Evolutionary conservation across 2,329 filamentous ascomycete species (phyloP), one percentile per base, ranked within the genome.

Genomic region (Dactylella cylindrospora): DNA sequence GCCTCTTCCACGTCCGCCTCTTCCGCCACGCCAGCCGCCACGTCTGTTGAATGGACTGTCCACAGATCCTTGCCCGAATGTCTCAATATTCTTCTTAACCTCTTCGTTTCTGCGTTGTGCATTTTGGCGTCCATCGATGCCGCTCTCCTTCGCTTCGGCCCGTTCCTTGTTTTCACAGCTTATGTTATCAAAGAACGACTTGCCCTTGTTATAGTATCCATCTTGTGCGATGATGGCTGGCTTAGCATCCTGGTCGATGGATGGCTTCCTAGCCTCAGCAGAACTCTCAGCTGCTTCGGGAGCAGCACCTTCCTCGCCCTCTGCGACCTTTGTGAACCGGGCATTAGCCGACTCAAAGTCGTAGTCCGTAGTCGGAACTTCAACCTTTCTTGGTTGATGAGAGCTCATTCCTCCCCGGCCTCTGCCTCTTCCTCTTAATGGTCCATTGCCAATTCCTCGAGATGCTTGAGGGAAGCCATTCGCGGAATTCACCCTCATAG

Each of bases 141-240:
- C 80, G 3, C 79, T 80, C 33, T 77, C 71, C 25, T 73, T 78
- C 31, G 84, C 84, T 64, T 91, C 88, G 45, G 88, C 84, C 35
- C 93, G 83, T 67, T 98, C 93, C 73, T 87, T 94, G 65, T 88
- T 81, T 72, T 98, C 93, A 67, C 88, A 95, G 0, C 89, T 95
- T 66, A 98, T 96, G 73, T 98, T 96, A 75, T 98, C 93, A 71
- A 98, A 98, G 78, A 98, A 98, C 1, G 89, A 95, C 2, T 77
- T 83, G 3, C 84, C 80, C 74, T 90, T 95, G 77, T 96, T 91
- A 76, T 98, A 98, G 0, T 66, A 69, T 17, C 66, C 66, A 19
- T 65, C 66, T 17, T 47, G 52, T 6, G 68, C 64, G 6, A 50
- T 39, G 19, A 55, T 64, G 20, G 50, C 26, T 9, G 50, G 49